Percentiles rank a stretch among this genome's conserved stretches.
Conservation (phyloP, 371 early-diverging fungal species). For the Caulochytrium protostelioides region DNA sequence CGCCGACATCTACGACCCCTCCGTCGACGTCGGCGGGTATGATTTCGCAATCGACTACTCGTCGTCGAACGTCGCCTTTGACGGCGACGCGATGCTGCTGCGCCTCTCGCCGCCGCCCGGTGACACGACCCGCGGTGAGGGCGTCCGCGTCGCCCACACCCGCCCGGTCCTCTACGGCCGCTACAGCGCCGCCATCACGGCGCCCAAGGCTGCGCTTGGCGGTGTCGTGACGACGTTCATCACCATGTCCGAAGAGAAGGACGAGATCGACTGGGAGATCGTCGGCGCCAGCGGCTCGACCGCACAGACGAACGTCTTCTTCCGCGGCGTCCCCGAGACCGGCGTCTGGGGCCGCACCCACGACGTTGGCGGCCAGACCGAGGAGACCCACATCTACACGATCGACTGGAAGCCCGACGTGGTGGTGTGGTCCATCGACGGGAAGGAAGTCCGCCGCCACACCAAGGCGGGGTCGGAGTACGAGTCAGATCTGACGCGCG, state of each 20-base stretch:
- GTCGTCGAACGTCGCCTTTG: too few species aligned
- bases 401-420: constrained; percentile 6
- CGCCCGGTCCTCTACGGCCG: constrained; percentile 3
- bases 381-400: constrained; percentile 1
- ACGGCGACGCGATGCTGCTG: too few species aligned
- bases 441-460: neutral
- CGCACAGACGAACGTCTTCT: constrained; percentile 10
- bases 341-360: constrained; percentile 2
- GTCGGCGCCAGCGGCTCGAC: constrained; percentile 4
- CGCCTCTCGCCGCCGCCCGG: too few species aligned
- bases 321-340: constrained; percentile 3
- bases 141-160: neutral
- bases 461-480: too few species aligned
- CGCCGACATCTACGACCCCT: too few species aligned
- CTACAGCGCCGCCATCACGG: constrained; percentile 2
- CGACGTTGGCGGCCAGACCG: neutral
- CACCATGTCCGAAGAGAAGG: constrained; percentile 12
- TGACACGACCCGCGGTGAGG: too few species aligned
- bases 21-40: too few species aligned
- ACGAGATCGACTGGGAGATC: constrained; percentile 19
- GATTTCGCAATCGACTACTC: too few species aligned
- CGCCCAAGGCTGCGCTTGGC: too few species aligned
- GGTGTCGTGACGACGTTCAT: constrained; percentile 17
- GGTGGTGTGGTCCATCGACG: constrained; percentile 2
- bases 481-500: too few species aligned